Evolutionary conservation across 345 rosid genomes (phyloP), one percentile per base, ranked within the genome.

Genomic region (Syzygium aromaticum): DNA sequence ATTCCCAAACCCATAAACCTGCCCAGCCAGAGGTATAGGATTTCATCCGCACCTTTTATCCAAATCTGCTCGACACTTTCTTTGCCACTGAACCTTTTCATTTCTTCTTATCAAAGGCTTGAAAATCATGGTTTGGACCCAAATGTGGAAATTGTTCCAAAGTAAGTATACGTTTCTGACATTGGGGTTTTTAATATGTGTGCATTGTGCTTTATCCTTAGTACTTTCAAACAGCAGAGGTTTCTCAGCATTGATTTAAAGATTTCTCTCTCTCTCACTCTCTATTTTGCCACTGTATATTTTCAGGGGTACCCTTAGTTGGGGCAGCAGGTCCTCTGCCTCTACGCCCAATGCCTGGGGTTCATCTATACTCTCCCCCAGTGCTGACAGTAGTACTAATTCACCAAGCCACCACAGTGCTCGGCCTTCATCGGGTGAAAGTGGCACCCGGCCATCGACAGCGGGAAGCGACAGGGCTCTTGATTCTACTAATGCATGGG

Each of bases 101-200:
- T 28, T 86, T 86, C 82, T 86, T 89, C 52, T 88, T 92, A 78
- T 89, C 92, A 54, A 93, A 98, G 99, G 98, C 92, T 96, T 88
- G 99, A 98, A 94, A 98, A 96, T 90, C 98, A 94, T 87, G 99
- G 99, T 53, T 93, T 96, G 92, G 98, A 98, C 89, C 99, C 98
- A 16, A 94, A 92, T 91, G 99, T 98, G 87, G 99, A 98, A 92
- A 96, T 98, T 89, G 99, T 98, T 85, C 99, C 99, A 91, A 98
- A 96, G 99, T 98, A 92, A 97, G 98, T 91, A 77, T 46, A 46
- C 85, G 46, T 23, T 27, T 77, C 49, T 54, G 82, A 38, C 49
- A 38, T 23, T 52, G n/a, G 64, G 83, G 85, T 53, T 78, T 78
- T 73, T 16, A 23, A 77, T 77, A 19, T 77, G 16, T n/a, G 17